These are phyloP conservation scores for Fusarium staphyleae DNA, from an alignment of 2,329 filamentous ascomycete species.

Conservation along the genomic window DNA sequence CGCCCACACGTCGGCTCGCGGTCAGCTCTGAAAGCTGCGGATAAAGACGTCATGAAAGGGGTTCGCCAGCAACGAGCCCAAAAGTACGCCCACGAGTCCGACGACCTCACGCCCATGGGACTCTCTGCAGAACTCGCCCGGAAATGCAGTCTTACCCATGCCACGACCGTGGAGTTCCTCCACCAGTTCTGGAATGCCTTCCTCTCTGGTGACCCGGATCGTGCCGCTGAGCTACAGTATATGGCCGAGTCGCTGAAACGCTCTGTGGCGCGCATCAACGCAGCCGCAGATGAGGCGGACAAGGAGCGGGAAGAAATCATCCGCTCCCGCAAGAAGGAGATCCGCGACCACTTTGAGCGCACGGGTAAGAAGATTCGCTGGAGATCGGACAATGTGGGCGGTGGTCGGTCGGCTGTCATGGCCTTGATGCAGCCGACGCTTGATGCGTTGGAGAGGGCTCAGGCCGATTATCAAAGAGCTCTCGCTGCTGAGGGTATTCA, in stretches of 20 bases:
- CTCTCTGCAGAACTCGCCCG: constrained; percentile 62
- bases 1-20: constrained; percentile 72
- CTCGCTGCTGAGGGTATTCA: constrained; percentile 68
- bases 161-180: constrained; percentile 94
- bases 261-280: constrained; percentile 79
- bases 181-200: constrained; percentile 97
- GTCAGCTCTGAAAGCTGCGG: constrained; percentile 68
- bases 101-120: constrained; percentile 61
- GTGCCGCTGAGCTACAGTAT: constrained; percentile 80
- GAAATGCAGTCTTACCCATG: constrained; percentile 75
- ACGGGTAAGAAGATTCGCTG: constrained; percentile 78
- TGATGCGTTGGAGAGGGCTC: constrained; percentile 73
- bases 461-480: constrained; percentile 73
- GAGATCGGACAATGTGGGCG: constrained; percentile 72
- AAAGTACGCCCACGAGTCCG: constrained; percentile 59
- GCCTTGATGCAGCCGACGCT: constrained; percentile 79
- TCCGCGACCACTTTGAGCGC: constrained; percentile 71
- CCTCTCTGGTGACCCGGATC: constrained; percentile 83
- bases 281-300: constrained; percentile 83
- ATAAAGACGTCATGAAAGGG: constrained; percentile 70
- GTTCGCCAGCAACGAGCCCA: constrained; percentile 68
- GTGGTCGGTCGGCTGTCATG: constrained; percentile 78
- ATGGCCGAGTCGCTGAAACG: constrained; percentile 82
- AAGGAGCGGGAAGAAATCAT: constrained; percentile 72
- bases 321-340: constrained; percentile 71